phyloP scores from a whole-genome alignment of 345 rosid genomes.

The Populus nigra region DNA sequence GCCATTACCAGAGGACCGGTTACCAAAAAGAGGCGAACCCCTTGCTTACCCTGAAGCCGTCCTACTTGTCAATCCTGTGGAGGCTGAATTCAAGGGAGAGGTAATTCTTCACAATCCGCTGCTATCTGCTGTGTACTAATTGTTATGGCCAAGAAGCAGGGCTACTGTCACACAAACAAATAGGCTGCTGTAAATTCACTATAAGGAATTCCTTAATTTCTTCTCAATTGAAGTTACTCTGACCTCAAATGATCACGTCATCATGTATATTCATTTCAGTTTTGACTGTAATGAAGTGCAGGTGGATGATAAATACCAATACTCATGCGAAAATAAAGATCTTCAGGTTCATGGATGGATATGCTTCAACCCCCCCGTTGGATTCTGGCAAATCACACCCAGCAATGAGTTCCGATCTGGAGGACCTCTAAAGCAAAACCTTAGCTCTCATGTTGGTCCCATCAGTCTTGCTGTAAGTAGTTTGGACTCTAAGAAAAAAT shows the following conservation, averaged over 20 bases:
- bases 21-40: slow-evolving; percentile 56
- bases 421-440: slow-evolving; percentile 81
- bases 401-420: slow-evolving; percentile 79
- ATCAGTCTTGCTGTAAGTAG: slow-evolving; percentile 66
- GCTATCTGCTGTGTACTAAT: too few relatives aligned
- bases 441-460: slow-evolving; percentile 92
- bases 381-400: slow-evolving; percentile 94
- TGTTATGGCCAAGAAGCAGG: background rate
- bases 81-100: slow-evolving; percentile 75
- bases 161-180: background rate
- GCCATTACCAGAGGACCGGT: slow-evolving; percentile 87
- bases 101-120: slow-evolving; percentile 8
- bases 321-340: slow-evolving; percentile 72
- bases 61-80: slow-evolving; percentile 61
- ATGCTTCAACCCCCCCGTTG: slow-evolving; percentile 55
- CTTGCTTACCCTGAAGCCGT: slow-evolving; percentile 89
- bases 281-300: slow-evolving; percentile 15
- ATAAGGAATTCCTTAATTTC: too few relatives aligned
- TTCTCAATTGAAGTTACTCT: too few relatives aligned
- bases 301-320: slow-evolving; percentile 96
- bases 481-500: too few relatives aligned
- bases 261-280: background rate
- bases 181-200: too few relatives aligned
- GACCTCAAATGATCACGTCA: background rate
- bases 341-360: slow-evolving; percentile 84